Percentiles rank a stretch among this genome's conserved stretches.
phyloP scores from a whole-genome alignment of 2,329 filamentous ascomycete species.

The Dactylellina drechsleri region DNA sequence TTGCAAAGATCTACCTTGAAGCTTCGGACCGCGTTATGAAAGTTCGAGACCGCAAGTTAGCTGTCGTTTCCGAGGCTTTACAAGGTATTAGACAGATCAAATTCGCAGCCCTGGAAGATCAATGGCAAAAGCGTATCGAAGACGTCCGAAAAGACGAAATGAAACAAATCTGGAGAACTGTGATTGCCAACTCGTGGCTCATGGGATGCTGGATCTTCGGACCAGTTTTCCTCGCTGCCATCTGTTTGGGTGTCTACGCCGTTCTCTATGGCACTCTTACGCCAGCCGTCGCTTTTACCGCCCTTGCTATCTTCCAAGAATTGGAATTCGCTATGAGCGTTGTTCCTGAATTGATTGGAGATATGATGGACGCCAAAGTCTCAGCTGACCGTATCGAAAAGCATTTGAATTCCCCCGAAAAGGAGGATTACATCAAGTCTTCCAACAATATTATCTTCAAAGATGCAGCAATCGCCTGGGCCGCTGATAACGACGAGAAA shows the following conservation, averaged over 20 bases:
- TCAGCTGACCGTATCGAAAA: constrained; percentile 76
- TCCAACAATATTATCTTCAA: constrained; percentile 73
- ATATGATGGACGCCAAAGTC: constrained; percentile 77
- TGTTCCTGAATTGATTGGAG: constrained; percentile 77
- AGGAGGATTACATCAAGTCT: constrained; percentile 67
- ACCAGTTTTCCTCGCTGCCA: constrained; percentile 77
- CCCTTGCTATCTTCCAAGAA: constrained; percentile 77
- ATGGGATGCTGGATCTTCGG: constrained; percentile 77
- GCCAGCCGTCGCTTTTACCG: constrained; percentile 81
- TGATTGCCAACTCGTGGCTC: constrained; percentile 70
- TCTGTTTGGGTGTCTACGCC: constrained; percentile 76
- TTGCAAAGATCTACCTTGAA: constrained; percentile 72
- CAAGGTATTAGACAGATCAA: constrained; percentile 84
- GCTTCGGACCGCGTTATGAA: constrained; percentile 79
- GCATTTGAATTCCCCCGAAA: constrained; percentile 75
- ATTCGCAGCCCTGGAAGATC: constrained; percentile 78
- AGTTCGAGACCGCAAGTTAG: constrained; percentile 77
- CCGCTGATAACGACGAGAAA: constrained; percentile 70
- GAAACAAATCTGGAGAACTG: constrained; percentile 73
- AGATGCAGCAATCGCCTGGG: constrained; percentile 77
- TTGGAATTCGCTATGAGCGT: constrained; percentile 77
- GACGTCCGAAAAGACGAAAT: constrained; percentile 74
- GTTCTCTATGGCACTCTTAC: constrained; percentile 71
- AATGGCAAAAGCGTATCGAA: constrained; percentile 78
- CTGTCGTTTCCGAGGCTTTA: constrained; percentile 78